A percentile compares a stretch with the other conserved stretches of the same genome.
phyloP scores from a whole-genome alignment of 2,329 filamentous ascomycete species.

The Paracoccidioides lutzii region DNA sequence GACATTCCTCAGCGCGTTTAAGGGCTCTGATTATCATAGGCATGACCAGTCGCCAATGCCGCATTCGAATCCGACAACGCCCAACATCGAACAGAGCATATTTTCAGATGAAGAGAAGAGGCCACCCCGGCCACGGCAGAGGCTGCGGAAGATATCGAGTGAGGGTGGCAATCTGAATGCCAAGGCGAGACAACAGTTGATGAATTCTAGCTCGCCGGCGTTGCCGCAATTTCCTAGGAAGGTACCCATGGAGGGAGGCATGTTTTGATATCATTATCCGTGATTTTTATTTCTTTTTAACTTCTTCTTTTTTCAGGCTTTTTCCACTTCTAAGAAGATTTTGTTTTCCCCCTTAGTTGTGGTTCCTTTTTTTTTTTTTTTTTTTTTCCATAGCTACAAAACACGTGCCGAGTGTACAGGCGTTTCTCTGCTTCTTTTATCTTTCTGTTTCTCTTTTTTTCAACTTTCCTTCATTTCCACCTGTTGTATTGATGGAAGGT shows the following conservation, averaged over 20 bases:
- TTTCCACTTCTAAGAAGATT: not conserved
- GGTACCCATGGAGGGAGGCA: constrained; percentile 20
- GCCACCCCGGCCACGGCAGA: constrained; percentile 22
- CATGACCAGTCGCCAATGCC: constrained; percentile 18
- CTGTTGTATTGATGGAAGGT: not conserved
- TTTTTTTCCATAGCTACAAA: not conserved
- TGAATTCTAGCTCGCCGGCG: constrained; percentile 18
- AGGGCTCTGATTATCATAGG: constrained; percentile 18
- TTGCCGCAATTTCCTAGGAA: constrained; percentile 23
- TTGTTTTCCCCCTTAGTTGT: not conserved
- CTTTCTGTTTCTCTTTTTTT: not conserved
- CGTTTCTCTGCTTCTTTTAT: too few species aligned
- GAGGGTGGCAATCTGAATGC: constrained; percentile 38
- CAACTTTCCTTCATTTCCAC: not conserved
- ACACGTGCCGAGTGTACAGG: too few species aligned
- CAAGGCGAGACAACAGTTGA: constrained; percentile 30
- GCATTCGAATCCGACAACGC: constrained; percentile 6
- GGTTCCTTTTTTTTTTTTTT: not conserved
- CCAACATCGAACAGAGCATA: constrained; percentile 27
- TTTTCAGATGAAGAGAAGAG: constrained; percentile 34
- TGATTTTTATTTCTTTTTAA: constrained; percentile 2
- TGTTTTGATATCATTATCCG: constrained; percentile 23
- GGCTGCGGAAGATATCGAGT: constrained; percentile 37
- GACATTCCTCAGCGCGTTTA: constrained; percentile 28
- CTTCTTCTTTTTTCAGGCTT: not conserved